Evolutionary conservation across 495 filamentous ascomycete genomes (phyloP), one percentile per base, ranked within the genome.

Genomic region (Aspergillus carlsbadensis): DNA sequence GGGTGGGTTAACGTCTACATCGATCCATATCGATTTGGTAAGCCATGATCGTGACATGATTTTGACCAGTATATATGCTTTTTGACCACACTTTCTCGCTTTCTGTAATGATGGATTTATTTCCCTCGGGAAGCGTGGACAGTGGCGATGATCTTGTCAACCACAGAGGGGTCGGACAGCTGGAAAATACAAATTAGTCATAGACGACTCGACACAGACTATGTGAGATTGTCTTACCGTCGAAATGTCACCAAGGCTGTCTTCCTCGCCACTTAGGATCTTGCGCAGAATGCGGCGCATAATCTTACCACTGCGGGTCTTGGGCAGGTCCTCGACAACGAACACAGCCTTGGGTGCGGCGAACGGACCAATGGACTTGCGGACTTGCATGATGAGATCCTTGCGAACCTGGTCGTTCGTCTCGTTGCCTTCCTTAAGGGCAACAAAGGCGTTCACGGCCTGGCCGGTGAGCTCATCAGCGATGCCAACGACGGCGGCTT

Each of bases 211-310:
- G 34, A 20, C 59, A 22, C 14, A 5, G 37, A 56, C 18, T 59
- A 1, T 26, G 15, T 11, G 17, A 34, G 46, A 40, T 17, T 62
- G 77, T 34, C 89, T 79, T 81, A 96, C 90, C 52, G 94, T 98
- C 2, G 90, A 89, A 26, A 77, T 93, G 64, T 99, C 95, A 63
- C 94, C 94, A 52, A 99, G 78, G 70, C 93, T 91, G 65, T 98
- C 94, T 73, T 98, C 95, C 80, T 99, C 94, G 10, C 92, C 92
- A 41, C 90, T 90, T 58, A 99, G 75, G 61, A 98, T 92, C 88
- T 99, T 98, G 55, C 94, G 86, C 74, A 99, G 70, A 72, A 99
- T 97, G 52, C 94, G 85, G 52, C 94, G 83, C 94, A 99, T 98
- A 65, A 98, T 99, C 87, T 99, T 99, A 53, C 94, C 94, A 62